Conservation (phyloP, 2,329 filamentous ascomycete species). For the Aschersonia sp. region DNA sequence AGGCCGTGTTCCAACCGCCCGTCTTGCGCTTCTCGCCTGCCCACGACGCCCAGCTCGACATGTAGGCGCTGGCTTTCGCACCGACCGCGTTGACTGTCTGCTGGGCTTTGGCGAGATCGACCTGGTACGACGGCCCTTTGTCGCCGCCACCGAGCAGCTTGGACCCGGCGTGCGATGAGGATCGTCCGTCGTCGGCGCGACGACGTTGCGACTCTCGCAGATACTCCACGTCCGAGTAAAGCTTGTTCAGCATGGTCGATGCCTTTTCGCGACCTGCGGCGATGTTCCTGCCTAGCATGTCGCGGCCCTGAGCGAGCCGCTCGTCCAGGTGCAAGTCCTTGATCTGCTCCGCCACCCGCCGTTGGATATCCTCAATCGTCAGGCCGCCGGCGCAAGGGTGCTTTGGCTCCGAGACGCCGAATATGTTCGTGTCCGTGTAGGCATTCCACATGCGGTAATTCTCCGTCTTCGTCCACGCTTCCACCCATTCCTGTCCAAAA, state of each 20-base stretch:
- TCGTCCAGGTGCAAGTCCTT: constrained; percentile 91
- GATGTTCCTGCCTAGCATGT: constrained; percentile 79
- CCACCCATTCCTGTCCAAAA: constrained; percentile 72
- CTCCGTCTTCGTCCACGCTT: constrained; percentile 76
- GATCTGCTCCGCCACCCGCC: constrained; percentile 79
- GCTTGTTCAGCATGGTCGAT: constrained; percentile 68
- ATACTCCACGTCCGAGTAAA: constrained; percentile 80
- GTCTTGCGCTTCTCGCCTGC: constrained; percentile 60
- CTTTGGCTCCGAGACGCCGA: constrained; percentile 83
- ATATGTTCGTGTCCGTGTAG: constrained; percentile 72
- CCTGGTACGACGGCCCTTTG: constrained; percentile 6
- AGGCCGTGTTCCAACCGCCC: constrained; percentile 27
- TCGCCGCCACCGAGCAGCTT: background rate
- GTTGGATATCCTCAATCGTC: constrained; percentile 86
- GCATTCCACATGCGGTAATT: constrained; percentile 84
- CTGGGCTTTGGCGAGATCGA: constrained; percentile 25
- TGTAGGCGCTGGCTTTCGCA: constrained; percentile 45
- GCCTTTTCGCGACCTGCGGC: constrained; percentile 80
- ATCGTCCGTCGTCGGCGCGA: constrained; percentile 23
- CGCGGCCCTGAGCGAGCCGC: constrained; percentile 66
- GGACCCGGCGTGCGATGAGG: constrained; percentile 1
- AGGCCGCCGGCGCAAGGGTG: constrained; percentile 89
- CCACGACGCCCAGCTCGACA: constrained; percentile 56
- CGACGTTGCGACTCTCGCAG: constrained; percentile 30
- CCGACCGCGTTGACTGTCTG: constrained; percentile 34